A percentile compares a stretch with the other conserved stretches of the same genome.
Conservation (phyloP, 805 yeast species). For the Saccharomycopsis fibuligera region DNA sequence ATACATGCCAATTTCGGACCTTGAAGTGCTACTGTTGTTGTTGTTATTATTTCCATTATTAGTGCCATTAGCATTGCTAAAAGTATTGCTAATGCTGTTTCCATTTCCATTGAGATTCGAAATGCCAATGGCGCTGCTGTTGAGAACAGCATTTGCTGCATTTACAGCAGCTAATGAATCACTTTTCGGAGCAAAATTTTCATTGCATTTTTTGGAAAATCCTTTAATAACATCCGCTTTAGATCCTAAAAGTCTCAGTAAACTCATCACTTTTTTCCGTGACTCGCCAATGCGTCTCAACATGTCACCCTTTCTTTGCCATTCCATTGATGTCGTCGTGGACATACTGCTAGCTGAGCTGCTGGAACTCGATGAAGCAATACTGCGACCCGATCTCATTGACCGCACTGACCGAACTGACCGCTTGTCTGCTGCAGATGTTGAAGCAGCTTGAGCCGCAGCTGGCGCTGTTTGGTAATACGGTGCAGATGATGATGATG, state of each 20-base stretch:
- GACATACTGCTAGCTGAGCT: slow-evolving; percentile 25
- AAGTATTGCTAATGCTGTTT: neutral
- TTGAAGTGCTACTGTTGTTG: slow-evolving; percentile 50
- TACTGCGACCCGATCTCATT: no score
- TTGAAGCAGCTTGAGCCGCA: no score
- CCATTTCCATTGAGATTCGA: neutral
- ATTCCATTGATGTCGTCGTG: slow-evolving; percentile 48
- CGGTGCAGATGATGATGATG: neutral
- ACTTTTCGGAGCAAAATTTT: slow-evolving; percentile 43
- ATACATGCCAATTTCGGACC: slow-evolving; percentile 90
- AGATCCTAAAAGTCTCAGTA: slow-evolving; percentile 74
- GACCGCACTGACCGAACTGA: neutral
- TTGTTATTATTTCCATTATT: neutral
- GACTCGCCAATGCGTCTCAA: slow-evolving; percentile 91
- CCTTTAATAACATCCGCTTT: slow-evolving; percentile 97
- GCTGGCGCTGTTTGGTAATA: no score
- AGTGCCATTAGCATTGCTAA: neutral
- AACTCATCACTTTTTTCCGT: slow-evolving; percentile 88
- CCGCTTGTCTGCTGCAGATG: neutral
- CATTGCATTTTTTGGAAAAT: slow-evolving; percentile 84
- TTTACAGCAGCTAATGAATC: neutral
- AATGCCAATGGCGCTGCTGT: no score
- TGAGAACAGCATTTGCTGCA: no score
- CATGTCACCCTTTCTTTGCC: slow-evolving; percentile 95
- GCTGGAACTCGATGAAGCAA: neutral